Evolutionary conservation across 148 eudicot genomes (phyloP), one percentile per base, ranked within the genome.

Genomic region (Persicaria maculosa): DNA sequence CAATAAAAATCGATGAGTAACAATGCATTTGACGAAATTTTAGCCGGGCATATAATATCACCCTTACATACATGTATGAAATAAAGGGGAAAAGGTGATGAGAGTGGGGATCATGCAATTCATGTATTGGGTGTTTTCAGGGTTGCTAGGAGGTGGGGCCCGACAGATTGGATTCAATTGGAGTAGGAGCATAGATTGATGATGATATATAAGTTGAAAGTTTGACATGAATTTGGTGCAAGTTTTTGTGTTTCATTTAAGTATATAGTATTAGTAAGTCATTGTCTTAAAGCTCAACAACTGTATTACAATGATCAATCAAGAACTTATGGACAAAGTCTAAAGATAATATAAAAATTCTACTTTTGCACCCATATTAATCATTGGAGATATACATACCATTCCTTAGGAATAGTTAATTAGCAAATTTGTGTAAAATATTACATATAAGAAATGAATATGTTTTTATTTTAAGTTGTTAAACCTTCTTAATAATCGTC

Each of bases 91-190:
- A 31, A 62, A 62, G 17, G 15, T 7, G 16, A 31, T 62, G 16
- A 44, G 10, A 8, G 69, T 65, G 69, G 69, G 36, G 8, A 8
- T 9, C 69, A 65, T 65, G 69, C 69, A 65, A 65, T 9, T 64
- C 68, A 64, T 64, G 17, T 64, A 64, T 55, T 55, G 61, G 61
- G 22, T 55, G 61, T 57, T 19, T 19, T 65, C 4, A 65, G 46
- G 15, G 70, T 65, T 65, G 70, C 47, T 65, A 65, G 46, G 9
- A 9, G 43, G 12, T 65, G 70, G 70, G 70, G 4, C 19, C 70
- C 70, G 70, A 65, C 70, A 65, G 70, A 65, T 12, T 65, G 70
- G 70, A 65, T 59, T 2, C 67, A 59, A 59, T 16, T 59, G 67
- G 67, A 59, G 44, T 59, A 20, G 67, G 67, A 59, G 64, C 12